Percentiles rank a stretch among this genome's conserved stretches.
Conservation (phyloP, 106 monocot species). For the Dendrobium huoshanense region DNA sequence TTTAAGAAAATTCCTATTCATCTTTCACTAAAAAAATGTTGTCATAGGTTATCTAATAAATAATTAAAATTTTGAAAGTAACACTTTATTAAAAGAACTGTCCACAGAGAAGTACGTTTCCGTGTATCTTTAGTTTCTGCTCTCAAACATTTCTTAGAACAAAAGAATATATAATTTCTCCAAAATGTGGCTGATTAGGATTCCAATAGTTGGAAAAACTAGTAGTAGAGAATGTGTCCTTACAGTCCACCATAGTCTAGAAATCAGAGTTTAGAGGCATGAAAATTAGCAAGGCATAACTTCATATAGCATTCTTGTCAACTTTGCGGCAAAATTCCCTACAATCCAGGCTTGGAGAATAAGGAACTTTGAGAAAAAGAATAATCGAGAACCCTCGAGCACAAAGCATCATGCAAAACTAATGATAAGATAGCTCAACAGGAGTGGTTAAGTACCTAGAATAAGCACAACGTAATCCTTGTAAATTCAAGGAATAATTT, state of each 20-base stretch:
- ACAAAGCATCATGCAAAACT: neutral
- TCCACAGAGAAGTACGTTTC: too few species aligned
- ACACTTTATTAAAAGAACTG: too few species aligned
- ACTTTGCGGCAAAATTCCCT: neutral
- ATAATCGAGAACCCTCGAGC: neutral
- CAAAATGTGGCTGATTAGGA: too few species aligned
- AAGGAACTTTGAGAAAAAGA: neutral
- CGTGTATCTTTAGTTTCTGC: too few species aligned
- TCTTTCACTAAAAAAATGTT: too few species aligned
- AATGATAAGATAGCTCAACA: neutral
- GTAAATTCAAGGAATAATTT: neutral
- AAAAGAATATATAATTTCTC: too few species aligned
- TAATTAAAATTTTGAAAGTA: too few species aligned
- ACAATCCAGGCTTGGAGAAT: neutral
- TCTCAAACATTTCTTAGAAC: too few species aligned
- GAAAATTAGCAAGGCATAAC: neutral
- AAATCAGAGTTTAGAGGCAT: neutral
- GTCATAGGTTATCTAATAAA: too few species aligned
- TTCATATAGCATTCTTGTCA: neutral
- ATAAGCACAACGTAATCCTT: neutral
- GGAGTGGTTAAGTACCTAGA: neutral
- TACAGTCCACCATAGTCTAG: neutral
- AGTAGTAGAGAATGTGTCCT: neutral
- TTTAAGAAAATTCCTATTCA: too few species aligned
- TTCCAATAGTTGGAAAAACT: neutral